Evolutionary conservation across 352 stramenopile genomes (phyloP).

Genomic region (Pythium biforme): DNA sequence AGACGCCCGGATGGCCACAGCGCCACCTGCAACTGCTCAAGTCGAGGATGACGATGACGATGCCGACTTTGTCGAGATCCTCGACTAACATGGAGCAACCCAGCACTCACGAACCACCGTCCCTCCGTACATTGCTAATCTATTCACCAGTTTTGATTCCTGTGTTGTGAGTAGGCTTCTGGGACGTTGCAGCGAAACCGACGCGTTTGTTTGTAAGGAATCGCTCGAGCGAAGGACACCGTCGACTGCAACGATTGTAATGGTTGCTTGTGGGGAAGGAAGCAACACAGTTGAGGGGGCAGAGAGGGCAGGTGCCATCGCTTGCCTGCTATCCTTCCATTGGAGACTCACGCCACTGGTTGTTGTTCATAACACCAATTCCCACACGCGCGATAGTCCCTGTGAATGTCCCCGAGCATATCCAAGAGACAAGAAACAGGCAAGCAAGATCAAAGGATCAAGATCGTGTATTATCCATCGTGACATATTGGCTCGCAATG

Average conservation of each 20-base stretch:
- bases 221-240: not conserved
- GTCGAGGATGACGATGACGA: slow-evolving; percentile 14
- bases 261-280: too few species aligned
- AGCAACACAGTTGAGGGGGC: too few species aligned
- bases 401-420: too few species aligned
- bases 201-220: too few species aligned
- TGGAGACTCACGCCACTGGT: too few species aligned
- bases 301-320: too few species aligned
- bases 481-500: not conserved
- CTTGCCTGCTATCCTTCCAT: too few species aligned
- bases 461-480: not conserved
- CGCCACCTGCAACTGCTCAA: not conserved
- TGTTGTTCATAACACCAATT: too few species aligned
- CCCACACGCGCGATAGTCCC: too few species aligned
- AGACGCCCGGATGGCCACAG: not conserved
- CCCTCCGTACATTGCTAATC: slow-evolving; percentile 8
- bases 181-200: too few species aligned
- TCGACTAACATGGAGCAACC: not conserved
- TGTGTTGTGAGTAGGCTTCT: not conserved
- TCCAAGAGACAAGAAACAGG: too few species aligned
- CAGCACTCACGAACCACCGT: not conserved
- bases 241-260: not conserved
- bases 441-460: too few species aligned
- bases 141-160: slow-evolving; percentile 7
- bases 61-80: slow-evolving; percentile 24